Conservation (phyloP, 2,329 filamentous ascomycete genomes). For the Aspergillus tamarii region DNA sequence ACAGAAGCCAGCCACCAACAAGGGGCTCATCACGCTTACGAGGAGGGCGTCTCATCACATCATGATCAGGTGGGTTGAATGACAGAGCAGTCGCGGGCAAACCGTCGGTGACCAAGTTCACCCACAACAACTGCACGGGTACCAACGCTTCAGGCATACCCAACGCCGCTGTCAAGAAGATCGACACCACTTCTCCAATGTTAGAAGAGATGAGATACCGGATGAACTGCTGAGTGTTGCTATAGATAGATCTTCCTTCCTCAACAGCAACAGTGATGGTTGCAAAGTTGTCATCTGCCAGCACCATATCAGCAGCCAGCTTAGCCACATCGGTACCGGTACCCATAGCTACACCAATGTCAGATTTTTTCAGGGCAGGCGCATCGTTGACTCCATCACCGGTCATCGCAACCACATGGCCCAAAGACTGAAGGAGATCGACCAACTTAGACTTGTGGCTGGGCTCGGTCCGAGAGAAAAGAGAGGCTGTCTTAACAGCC, state of each 20-base stretch:
- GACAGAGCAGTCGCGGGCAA: conserved; percentile 93
- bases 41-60: conserved; percentile 92
- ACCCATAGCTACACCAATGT: conserved; percentile 99
- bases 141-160: conserved; percentile 98
- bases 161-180: conserved; percentile 93
- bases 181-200: conserved; percentile 98
- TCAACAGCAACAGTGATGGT: conserved; percentile 96
- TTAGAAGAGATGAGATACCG: conserved; percentile 98
- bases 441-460: conserved; percentile 97
- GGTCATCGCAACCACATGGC: conserved; percentile 98
- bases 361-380: conserved; percentile 95
- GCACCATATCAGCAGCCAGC: conserved; percentile 96
- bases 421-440: conserved; percentile 88
- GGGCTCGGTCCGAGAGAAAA: conserved; percentile 96
- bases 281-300: conserved; percentile 98
- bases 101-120: conserved; percentile 97
- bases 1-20: conserved; percentile 94
- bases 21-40: conserved; percentile 90
- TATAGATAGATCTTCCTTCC: conserved; percentile 97
- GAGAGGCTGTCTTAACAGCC: conserved; percentile 80
- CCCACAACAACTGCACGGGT: conserved; percentile 96
- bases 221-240: conserved; percentile 99
- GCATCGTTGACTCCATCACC: conserved; percentile 98
- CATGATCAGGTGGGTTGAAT: conserved; percentile 98
- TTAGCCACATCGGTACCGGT: conserved; percentile 97